Percentiles rank a stretch among this genome's conserved stretches.
phyloP scores from a whole-genome alignment of 495 filamentous ascomycete species.

The Evernia prunastri region DNA sequence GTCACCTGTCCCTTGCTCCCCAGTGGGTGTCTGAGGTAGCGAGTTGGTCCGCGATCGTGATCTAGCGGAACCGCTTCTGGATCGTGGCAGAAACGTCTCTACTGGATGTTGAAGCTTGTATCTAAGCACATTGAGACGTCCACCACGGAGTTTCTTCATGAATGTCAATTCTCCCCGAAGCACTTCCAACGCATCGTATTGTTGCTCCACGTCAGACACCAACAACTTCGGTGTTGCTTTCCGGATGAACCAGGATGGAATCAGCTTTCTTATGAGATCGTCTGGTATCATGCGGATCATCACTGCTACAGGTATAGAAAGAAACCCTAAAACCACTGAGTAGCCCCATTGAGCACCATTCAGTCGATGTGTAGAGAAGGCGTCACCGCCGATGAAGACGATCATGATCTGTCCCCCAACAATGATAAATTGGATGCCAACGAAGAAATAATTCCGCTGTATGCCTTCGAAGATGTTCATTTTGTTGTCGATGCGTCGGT shows the following conservation, averaged over 20 bases:
- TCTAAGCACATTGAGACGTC: constrained; percentile 77
- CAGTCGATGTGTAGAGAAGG: constrained; percentile 57
- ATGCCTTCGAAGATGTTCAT: constrained; percentile 89
- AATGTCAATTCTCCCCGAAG: constrained; percentile 74
- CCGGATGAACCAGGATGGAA: constrained; percentile 47
- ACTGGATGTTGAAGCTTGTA: constrained; percentile 77
- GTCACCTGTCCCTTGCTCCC: constrained; percentile 46
- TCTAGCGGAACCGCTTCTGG: constrained; percentile 54
- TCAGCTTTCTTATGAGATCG: constrained; percentile 47
- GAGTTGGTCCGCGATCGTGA: constrained; percentile 33
- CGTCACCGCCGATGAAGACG: constrained; percentile 66
- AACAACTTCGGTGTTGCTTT: constrained; percentile 43
- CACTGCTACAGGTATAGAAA: constrained; percentile 66
- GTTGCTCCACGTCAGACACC: constrained; percentile 70
- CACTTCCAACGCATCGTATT: constrained; percentile 57
- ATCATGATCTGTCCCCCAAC: constrained; percentile 75
- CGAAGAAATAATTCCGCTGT: constrained; percentile 71
- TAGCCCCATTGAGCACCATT: constrained; percentile 67
- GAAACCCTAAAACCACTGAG: constrained; percentile 60
- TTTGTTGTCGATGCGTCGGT: constrained; percentile 78
- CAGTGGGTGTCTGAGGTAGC: constrained; percentile 61
- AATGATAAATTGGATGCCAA: constrained; percentile 75
- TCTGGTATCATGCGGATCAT: constrained; percentile 73
- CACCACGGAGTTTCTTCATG: constrained; percentile 67
- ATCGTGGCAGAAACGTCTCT: constrained; percentile 63